Conservation (phyloP, 2,329 filamentous ascomycete species). For the Hypoxylon sp. region DNA sequence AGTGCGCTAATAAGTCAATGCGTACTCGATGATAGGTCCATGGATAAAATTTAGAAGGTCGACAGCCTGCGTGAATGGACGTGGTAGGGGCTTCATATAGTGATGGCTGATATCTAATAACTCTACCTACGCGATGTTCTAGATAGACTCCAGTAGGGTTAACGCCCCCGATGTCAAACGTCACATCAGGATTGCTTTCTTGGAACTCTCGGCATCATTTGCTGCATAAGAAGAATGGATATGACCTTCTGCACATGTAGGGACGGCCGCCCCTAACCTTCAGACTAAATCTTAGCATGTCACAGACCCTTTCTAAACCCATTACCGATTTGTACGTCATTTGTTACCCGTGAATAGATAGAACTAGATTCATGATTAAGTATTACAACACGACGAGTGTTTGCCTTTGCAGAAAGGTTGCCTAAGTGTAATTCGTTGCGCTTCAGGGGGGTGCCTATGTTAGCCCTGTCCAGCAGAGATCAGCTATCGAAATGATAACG, state of each 20-base stretch:
- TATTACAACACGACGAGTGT: neutral
- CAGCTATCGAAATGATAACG: constrained; percentile 13
- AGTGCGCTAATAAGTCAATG: constrained; percentile 35
- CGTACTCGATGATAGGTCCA: constrained; percentile 19
- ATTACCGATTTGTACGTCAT: neutral
- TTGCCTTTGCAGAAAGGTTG: neutral
- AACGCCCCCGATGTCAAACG: neutral
- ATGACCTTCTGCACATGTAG: constrained; percentile 6
- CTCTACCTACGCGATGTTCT: constrained; percentile 1
- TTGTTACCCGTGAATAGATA: neutral
- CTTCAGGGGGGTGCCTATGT: constrained; percentile 10
- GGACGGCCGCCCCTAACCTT: neutral
- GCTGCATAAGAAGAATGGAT: constrained; percentile 8
- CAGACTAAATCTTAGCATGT: neutral
- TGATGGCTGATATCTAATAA: constrained; percentile 4
- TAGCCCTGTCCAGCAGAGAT: constrained; percentile 20
- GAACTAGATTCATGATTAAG: neutral
- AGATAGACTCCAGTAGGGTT: constrained; percentile 9
- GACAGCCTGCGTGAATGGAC: constrained; percentile 2
- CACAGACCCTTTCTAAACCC: neutral
- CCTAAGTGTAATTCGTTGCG: neutral
- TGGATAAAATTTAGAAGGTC: constrained; percentile 5
- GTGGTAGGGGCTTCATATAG: constrained; percentile 4
- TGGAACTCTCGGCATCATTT: neutral
- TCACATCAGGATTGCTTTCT: constrained; percentile 6